These are phyloP conservation scores for Phoma sp. DNA, from an alignment of 2,329 filamentous ascomycete species.

Conservation along the genomic window DNA sequence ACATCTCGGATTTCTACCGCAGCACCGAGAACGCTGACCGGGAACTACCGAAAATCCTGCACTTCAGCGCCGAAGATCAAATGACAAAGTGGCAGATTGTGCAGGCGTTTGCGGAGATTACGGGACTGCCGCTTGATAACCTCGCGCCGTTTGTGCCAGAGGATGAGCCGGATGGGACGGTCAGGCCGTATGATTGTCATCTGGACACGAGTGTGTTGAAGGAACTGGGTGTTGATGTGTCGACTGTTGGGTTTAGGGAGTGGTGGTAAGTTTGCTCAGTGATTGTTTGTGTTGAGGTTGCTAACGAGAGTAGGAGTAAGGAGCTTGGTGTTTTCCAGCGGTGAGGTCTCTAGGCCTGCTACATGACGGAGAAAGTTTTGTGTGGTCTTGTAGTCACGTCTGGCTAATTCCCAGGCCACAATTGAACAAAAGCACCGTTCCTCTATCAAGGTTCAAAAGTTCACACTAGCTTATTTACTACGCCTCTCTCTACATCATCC, in stretches of 20 bases:
- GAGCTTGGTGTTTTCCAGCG: constrained; percentile 41
- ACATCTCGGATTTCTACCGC: constrained; percentile 72
- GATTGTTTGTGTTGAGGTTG: neutral
- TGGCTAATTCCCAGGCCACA: neutral
- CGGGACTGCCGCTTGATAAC: constrained; percentile 72
- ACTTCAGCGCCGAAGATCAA: constrained; percentile 85
- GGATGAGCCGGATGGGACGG: constrained; percentile 72
- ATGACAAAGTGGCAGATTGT: constrained; percentile 93
- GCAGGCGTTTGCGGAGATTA: constrained; percentile 76
- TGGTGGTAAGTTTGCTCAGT: constrained; percentile 72
- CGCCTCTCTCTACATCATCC: no score
- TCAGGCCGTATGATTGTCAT: constrained; percentile 88
- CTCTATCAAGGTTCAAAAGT: no score
- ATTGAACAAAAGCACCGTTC: neutral
- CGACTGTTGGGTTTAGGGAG: constrained; percentile 74
- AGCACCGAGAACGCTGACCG: constrained; percentile 42
- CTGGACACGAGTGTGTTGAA: constrained; percentile 76
- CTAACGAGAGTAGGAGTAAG: constrained; percentile 36
- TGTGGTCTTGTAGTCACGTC: neutral
- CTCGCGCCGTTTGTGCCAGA: constrained; percentile 66
- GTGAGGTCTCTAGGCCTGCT: neutral
- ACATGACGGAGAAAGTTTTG: no score
- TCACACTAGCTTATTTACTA: no score
- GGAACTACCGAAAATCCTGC: constrained; percentile 72
- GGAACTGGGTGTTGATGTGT: constrained; percentile 75